Conservation (phyloP, 345 rosid species). For the Brassica carinata region DNA sequence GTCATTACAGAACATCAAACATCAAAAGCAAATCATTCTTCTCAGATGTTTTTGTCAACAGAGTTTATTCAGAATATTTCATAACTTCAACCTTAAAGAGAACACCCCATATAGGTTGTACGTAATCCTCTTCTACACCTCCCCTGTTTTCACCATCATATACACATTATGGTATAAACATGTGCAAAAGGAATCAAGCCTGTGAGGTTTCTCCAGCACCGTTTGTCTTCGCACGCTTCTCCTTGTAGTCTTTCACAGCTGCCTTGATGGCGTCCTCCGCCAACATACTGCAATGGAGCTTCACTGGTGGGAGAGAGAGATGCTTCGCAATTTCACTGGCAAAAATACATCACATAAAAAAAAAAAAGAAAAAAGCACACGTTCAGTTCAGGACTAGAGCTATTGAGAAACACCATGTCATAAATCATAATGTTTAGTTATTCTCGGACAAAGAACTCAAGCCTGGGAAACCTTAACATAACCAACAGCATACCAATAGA, state of each 20-base stretch:
- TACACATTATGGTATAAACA: slow-evolving; percentile 11
- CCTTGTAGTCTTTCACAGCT: slow-evolving; percentile 84
- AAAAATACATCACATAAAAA: background rate
- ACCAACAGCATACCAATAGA: background rate
- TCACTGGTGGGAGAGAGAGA: slow-evolving; percentile 97
- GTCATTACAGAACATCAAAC: slow-evolving; percentile 4
- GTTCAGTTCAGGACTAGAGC: background rate
- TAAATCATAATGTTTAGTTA: background rate
- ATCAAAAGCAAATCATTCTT: slow-evolving; percentile 12
- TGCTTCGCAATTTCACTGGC: slow-evolving; percentile 89
- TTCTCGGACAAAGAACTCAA: background rate
- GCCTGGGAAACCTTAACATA: background rate
- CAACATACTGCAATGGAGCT: slow-evolving; percentile 99
- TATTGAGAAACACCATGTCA: background rate
- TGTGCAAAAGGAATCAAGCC: slow-evolving; percentile 43
- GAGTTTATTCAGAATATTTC: slow-evolving; percentile 27
- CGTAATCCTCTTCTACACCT: background rate
- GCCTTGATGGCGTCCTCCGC: slow-evolving; percentile 99
- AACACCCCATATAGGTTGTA: background rate
- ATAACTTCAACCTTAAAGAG: background rate
- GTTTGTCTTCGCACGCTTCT: slow-evolving; percentile 55
- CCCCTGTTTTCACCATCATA: background rate
- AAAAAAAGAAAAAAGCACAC: background rate
- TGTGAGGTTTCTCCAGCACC: slow-evolving; percentile 51
- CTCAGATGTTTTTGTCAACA: slow-evolving; percentile 20